phyloP scores from a whole-genome alignment of 2,329 filamentous ascomycete species.

The Colletotrichum sp. region DNA sequence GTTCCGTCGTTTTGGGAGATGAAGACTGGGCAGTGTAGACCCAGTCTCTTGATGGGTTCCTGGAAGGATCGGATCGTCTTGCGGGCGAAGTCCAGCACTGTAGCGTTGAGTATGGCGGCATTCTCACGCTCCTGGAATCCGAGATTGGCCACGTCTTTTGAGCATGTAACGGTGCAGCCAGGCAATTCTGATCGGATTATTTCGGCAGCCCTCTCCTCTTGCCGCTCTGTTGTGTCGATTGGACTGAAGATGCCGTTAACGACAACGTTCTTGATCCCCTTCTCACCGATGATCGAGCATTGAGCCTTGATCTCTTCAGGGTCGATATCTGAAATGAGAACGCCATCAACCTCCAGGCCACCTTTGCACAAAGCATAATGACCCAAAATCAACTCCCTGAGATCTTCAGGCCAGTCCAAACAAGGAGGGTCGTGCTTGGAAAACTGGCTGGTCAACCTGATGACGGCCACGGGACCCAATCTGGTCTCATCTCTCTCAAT shows the following conservation, averaged over 20 bases:
- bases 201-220: constrained; percentile 52
- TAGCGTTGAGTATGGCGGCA: constrained; percentile 67
- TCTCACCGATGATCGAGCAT: constrained; percentile 40
- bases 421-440: constrained; percentile 54
- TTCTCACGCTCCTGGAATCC: constrained; percentile 68
- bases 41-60: constrained; percentile 52
- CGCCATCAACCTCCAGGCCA: constrained; percentile 57
- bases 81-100: constrained; percentile 62
- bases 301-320: constrained; percentile 42
- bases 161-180: constrained; percentile 50
- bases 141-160: constrained; percentile 56
- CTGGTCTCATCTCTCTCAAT: constrained; percentile 54
- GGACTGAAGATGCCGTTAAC: constrained; percentile 57
- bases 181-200: constrained; percentile 44
- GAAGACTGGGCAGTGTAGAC: constrained; percentile 59
- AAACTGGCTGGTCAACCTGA: constrained; percentile 59
- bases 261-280: constrained; percentile 52
- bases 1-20: constrained; percentile 70
- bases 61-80: constrained; percentile 62
- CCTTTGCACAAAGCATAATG: constrained; percentile 51
- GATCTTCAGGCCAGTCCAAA: constrained; percentile 55
- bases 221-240: constrained; percentile 50
- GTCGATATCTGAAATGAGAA: constrained; percentile 48
- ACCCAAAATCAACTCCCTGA: constrained; percentile 50
- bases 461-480: constrained; percentile 54